phyloP scores from a whole-genome alignment of 208 protist species.

The Strigomonas culicis region DNA sequence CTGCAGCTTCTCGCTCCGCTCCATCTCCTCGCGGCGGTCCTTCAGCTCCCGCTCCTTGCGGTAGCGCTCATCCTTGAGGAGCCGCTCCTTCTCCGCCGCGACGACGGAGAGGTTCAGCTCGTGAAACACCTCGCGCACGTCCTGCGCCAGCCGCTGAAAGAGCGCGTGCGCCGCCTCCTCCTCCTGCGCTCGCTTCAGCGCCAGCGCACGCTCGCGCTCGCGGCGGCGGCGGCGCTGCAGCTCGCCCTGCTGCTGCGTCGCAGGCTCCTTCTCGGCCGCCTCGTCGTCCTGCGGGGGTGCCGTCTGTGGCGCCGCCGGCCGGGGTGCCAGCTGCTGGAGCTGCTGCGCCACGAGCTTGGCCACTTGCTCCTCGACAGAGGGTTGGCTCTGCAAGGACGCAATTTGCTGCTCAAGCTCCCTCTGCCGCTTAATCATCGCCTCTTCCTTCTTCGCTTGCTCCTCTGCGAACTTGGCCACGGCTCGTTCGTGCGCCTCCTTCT shows the following conservation, averaged over 20 bases:
- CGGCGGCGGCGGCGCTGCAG: slow-evolving; percentile 60
- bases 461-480: slow-evolving; percentile 31
- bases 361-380: slow-evolving; percentile 22
- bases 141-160: slow-evolving; percentile 85
- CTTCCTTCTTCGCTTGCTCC: slow-evolving; percentile 33
- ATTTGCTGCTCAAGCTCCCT: slow-evolving; percentile 15
- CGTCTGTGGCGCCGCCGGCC: background rate
- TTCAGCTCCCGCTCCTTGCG: slow-evolving; percentile 75
- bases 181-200: slow-evolving; percentile 64
- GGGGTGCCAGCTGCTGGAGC: slow-evolving; percentile 23
- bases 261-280: slow-evolving; percentile 7
- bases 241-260: slow-evolving; percentile 20
- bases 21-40: slow-evolving; percentile 68
- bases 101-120: slow-evolving; percentile 90
- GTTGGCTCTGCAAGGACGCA: slow-evolving; percentile 29
- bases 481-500: slow-evolving; percentile 30
- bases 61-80: slow-evolving; percentile 90
- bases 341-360: slow-evolving; percentile 32
- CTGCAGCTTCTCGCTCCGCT: slow-evolving; percentile 50
- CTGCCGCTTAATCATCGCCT: slow-evolving; percentile 33
- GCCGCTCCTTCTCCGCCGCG: slow-evolving; percentile 85
- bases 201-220: slow-evolving; percentile 63
- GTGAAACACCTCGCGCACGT: slow-evolving; percentile 88
- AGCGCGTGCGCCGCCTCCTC: slow-evolving; percentile 74
- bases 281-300: background rate